Base-by-base conservation (phyloP, 768 basidiomycete genomes). In the Phlebiopsis gigantea region DNA sequence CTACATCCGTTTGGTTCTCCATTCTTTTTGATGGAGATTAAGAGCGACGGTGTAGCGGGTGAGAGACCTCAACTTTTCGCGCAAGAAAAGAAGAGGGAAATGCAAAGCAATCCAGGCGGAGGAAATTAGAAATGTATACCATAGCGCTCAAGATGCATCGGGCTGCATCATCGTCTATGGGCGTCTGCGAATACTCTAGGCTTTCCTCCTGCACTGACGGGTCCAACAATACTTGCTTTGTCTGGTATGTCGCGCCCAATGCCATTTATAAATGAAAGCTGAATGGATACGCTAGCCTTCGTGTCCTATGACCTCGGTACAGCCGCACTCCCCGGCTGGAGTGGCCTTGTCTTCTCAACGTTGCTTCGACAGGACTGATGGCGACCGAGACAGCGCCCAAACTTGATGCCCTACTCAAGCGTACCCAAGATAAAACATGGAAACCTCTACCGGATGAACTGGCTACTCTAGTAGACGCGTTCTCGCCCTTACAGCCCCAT, bases 381-480 rank as follows among this genome's bases (percentile, higher is more conserved):
- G 26, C 59, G 39, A 51, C 59, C 21, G 58, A 56, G 46, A 61
- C 65, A 47, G 61, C 68, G 30, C 53, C 57, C n/a, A 56, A 59
- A 31, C 62, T 75, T 56, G 70, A 76, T 50, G 53, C 48, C 8
- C 51, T 75, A 2, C 68, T 75, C 53, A 55, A 61, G 61, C 71
- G 68, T 55, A 67, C 72, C 1, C 65, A 63, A 48, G 61, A 64
- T 41, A 57, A 57, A 25, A 53, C 75, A 44, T 71, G 69, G 65
- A 63, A 60, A 17, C 58, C 63, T n/a, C 68, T 80, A 69, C 81
- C 82, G 9, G 78, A 80, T 39, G 87, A 90, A 60, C 64, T 87
- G 44, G 69, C 76, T 5, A 73, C 74, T 60, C 69, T 87, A 21
- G 72, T 77, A 10, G 70, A 74, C 24, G 78, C 79, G 24, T 87